Evolutionary conservation across 2,329 filamentous ascomycete species (phyloP).

Genomic region (Diaporthe capsici): DNA sequence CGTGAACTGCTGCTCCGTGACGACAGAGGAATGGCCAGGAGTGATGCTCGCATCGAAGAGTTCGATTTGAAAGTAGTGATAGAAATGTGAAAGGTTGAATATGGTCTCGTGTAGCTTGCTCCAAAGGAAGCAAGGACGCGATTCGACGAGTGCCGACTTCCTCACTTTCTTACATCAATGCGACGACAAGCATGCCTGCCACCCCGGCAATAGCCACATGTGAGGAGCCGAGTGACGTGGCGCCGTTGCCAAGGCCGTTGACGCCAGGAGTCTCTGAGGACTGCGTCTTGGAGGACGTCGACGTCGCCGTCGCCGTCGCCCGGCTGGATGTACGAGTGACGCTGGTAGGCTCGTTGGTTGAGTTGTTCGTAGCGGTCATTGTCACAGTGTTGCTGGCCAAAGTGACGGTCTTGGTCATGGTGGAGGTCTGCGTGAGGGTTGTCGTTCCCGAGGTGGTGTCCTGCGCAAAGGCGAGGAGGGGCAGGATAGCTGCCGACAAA

Average conservation of each 20-base stretch:
- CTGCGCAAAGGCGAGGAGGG: conserved; percentile 66
- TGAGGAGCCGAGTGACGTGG: conserved; percentile 58
- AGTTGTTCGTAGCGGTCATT: conserved; percentile 33
- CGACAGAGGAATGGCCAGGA: conserved; percentile 47
- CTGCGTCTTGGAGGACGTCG: conserved; percentile 46
- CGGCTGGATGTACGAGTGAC: conserved; percentile 30
- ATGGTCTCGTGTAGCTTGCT: conserved; percentile 1
- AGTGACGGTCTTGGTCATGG: conserved; percentile 62
- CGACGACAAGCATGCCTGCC: conserved; percentile 64
- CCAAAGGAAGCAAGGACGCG: neutral
- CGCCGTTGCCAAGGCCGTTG: conserved; percentile 49
- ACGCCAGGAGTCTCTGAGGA: conserved; percentile 53
- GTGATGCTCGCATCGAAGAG: conserved; percentile 51
- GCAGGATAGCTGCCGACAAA: conserved; percentile 64
- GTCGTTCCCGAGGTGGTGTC: conserved; percentile 58
- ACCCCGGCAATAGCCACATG: conserved; percentile 64
- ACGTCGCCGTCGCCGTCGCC: conserved; percentile 40
- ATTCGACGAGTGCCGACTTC: neutral
- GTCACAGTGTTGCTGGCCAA: conserved; percentile 54
- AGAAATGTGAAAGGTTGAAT: neutral
- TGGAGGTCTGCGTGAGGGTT: conserved; percentile 66
- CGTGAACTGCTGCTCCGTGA: conserved; percentile 34
- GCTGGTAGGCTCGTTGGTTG: conserved; percentile 46
- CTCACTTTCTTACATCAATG: conserved; percentile 61
- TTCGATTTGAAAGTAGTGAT: conserved; percentile 43